A percentile compares a stretch with the other conserved stretches of the same genome.
These are phyloP conservation scores for Thymus quinquecostatus DNA, from an alignment of 257 asterid genomes.

Conservation along the genomic window DNA sequence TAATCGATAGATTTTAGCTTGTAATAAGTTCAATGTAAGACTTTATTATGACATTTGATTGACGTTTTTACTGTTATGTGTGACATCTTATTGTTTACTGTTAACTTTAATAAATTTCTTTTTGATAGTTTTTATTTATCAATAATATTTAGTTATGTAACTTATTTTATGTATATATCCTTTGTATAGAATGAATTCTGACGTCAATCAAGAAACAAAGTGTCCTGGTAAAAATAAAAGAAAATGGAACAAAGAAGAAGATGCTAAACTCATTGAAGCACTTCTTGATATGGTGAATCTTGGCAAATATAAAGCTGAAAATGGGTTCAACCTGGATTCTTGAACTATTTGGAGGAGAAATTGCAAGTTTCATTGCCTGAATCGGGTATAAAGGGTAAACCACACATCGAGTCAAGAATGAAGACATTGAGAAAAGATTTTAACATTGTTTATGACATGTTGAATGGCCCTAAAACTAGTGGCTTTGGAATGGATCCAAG, in stretches of 20 bases:
- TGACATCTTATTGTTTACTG: too few species aligned
- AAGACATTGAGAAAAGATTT: too few species aligned
- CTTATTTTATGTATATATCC: not conserved
- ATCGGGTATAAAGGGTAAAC: not conserved
- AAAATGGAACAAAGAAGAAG: slow-evolving; percentile 1
- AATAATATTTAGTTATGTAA: too few species aligned
- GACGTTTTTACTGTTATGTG: too few species aligned
- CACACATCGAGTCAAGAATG: too few species aligned
- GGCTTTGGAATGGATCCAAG: too few species aligned
- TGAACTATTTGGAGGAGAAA: slow-evolving; percentile 23
- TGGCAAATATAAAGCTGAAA: slow-evolving; percentile 18
- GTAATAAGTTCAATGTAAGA: too few species aligned
- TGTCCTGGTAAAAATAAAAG: not conserved
- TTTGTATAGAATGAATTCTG: slow-evolving; percentile 10
- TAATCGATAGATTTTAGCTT: too few species aligned
- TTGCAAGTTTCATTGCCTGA: slow-evolving; percentile 2
- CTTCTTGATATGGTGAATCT: slow-evolving; percentile 22
- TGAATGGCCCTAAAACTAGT: not conserved
- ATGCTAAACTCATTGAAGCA: slow-evolving; percentile 12
- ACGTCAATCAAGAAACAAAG: not conserved
- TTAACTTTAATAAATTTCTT: too few species aligned
- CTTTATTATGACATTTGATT: too few species aligned
- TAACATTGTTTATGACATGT: too few species aligned
- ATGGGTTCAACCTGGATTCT: slow-evolving; percentile 12
- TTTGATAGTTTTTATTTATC: too few species aligned